A percentile compares a stretch with the other conserved stretches of the same genome.
Conservation (phyloP, 768 basidiomycete genomes). For the Hemileccinum impolitum region DNA sequence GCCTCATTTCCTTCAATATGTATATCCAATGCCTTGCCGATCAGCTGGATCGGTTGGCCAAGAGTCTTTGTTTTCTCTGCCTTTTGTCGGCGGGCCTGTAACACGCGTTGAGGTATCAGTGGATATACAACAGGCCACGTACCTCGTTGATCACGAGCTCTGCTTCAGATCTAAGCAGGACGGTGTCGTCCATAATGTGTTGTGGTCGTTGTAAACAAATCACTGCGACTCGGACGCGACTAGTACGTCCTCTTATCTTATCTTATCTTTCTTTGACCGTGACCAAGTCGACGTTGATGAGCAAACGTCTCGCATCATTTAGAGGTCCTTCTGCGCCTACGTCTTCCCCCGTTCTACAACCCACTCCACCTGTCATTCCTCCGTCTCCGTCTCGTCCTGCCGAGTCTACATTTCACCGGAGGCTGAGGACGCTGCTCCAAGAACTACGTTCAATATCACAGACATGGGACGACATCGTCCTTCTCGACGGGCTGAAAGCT, state of each 20-base stretch:
- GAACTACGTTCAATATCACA: constrained; percentile 61
- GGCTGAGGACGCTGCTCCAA: constrained; percentile 61
- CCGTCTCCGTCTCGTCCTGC: constrained; percentile 39
- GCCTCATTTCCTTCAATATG: constrained; percentile 60
- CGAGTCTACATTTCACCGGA: constrained; percentile 82
- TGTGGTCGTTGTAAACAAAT: background rate
- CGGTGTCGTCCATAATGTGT: constrained; percentile 23
- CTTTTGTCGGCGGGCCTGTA: constrained; percentile 70
- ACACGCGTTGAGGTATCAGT: background rate
- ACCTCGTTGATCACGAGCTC: constrained; percentile 32
- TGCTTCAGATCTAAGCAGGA: constrained; percentile 30
- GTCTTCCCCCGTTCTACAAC: constrained; percentile 55
- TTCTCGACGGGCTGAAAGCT: constrained; percentile 77
- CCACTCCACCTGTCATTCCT: constrained; percentile 34
- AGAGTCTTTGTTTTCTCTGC: constrained; percentile 63
- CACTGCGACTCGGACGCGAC: too few relatives aligned
- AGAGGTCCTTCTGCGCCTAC: constrained; percentile 75
- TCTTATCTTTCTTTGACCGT: constrained; percentile 21
- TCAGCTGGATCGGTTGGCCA: constrained; percentile 76
- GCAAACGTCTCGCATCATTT: constrained; percentile 69
- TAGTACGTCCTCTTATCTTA: constrained; percentile 11
- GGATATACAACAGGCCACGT: constrained; percentile 1
- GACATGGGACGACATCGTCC: constrained; percentile 83
- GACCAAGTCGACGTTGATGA: constrained; percentile 31
- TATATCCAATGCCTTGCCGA: constrained; percentile 72